Percentiles rank a stretch among this genome's conserved stretches.
These are phyloP conservation scores for Amanita subjunquillea DNA, from an alignment of 768 basidiomycete species.

Conservation along the genomic window DNA sequence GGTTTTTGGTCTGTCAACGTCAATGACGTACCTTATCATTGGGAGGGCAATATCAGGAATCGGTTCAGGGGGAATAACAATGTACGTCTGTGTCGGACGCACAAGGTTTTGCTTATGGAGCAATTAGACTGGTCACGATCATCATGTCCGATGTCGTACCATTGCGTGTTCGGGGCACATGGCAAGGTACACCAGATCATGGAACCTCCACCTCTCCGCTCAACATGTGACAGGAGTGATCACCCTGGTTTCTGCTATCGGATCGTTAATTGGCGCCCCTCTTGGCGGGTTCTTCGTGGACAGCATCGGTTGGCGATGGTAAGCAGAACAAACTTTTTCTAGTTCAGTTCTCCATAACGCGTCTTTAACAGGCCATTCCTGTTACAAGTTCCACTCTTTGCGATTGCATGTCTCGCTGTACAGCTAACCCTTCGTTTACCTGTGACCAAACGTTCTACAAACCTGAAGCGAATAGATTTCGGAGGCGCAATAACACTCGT, in stretches of 20 bases:
- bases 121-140: conserved; percentile 44
- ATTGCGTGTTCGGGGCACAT: conserved; percentile 50
- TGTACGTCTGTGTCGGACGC: conserved; percentile 24
- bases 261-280: conserved; percentile 51
- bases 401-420: conserved; percentile 49
- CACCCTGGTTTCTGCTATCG: conserved; percentile 50
- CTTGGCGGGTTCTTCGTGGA: conserved; percentile 55
- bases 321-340: not conserved
- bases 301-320: conserved; percentile 62
- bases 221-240: conserved; percentile 30
- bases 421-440: conserved; percentile 46
- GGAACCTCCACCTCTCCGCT: not conserved
- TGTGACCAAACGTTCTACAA: conserved; percentile 24
- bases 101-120: not conserved
- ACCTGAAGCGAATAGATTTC: conserved; percentile 55
- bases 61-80: conserved; percentile 54
- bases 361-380: conserved; percentile 38
- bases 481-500: conserved; percentile 46
- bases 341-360: not conserved
- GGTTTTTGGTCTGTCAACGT: conserved; percentile 41
- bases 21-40: conserved; percentile 42
- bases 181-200: conserved; percentile 37
- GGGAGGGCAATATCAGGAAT: conserved; percentile 48
- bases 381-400: conserved; percentile 45
- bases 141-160: conserved; percentile 63